Conservation (phyloP, 768 basidiomycete genomes). For the Inosperma sp. region DNA sequence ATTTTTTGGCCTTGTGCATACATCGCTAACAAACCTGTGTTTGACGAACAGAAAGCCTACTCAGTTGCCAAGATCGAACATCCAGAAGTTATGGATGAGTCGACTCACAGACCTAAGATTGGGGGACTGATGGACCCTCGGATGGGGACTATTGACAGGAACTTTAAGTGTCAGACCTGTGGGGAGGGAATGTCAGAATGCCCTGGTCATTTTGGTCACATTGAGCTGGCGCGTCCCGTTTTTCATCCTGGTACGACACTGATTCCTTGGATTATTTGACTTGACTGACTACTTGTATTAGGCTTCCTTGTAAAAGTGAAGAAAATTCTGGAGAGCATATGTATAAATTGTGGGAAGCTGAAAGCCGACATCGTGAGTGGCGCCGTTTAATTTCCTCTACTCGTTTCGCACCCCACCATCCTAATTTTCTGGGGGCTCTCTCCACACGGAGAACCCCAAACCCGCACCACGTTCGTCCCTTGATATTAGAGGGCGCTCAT, state of each 20-base stretch:
- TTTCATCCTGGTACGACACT: conserved; percentile 82
- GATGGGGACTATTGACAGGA: conserved; percentile 96
- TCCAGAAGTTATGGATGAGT: conserved; percentile 98
- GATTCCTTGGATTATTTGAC: conserved; percentile 1
- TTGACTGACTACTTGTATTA: conserved; percentile 8
- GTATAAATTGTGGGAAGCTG: conserved; percentile 96
- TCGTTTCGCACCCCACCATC: conserved; percentile 94
- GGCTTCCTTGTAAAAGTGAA: conserved; percentile 99
- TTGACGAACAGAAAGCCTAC: conserved; percentile 80
- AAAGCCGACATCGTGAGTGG: conserved; percentile 96
- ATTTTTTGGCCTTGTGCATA: background rate
- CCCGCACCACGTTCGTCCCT: conserved; percentile 76
- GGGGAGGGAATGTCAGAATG: conserved; percentile 99
- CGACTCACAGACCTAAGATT: conserved; percentile 81
- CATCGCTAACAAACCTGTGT: conserved; percentile 15
- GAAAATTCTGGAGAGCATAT: conserved; percentile 98
- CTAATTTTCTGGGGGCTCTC: conserved; percentile 99
- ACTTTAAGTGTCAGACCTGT: conserved; percentile 99
- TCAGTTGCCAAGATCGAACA: conserved; percentile 98
- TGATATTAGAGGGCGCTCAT: conserved; percentile 80
- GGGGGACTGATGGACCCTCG: conserved; percentile 97
- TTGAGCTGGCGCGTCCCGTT: conserved; percentile 94
- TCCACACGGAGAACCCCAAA: conserved; percentile 94
- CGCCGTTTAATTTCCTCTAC: conserved; percentile 66
- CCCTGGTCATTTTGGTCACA: conserved; percentile 98